phyloP scores from a whole-genome alignment of 2,329 filamentous ascomycete species.

The Lomentospora prolificans region DNA sequence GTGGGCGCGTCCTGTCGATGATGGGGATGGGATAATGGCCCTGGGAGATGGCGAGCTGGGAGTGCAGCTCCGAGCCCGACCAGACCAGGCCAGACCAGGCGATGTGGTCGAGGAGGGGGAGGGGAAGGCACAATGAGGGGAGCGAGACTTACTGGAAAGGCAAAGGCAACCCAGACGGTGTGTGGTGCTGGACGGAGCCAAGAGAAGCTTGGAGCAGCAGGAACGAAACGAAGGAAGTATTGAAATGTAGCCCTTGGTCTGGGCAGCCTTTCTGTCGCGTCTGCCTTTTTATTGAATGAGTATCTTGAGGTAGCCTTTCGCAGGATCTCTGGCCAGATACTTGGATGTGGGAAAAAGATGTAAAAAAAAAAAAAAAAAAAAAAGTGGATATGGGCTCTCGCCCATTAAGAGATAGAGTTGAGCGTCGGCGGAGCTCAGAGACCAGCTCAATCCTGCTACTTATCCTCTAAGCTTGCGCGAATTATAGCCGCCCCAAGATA shows the following conservation, averaged over 20 bases:
- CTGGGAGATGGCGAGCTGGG: conserved; percentile 1
- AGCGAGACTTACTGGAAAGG: not conserved
- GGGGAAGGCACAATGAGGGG: not conserved
- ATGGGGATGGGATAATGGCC: conserved; percentile 3
- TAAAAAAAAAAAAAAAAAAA: not conserved
- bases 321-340: not conserved
- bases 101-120: not conserved
- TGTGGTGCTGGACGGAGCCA: not conserved
- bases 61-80: not conserved
- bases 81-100: not conserved
- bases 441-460: not conserved
- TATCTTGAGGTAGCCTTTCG: not conserved
- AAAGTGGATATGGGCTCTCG: not conserved
- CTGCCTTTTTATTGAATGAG: not conserved
- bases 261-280: not conserved
- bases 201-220: not conserved
- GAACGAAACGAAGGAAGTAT: not conserved
- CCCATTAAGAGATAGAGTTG: not conserved
- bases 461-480: not conserved
- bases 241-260: not conserved
- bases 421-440: not conserved
- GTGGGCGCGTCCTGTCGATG: not conserved
- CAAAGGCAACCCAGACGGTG: not conserved
- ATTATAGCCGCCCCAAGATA: not conserved
- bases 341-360: not conserved